These are phyloP conservation scores for Metroxylon sagu DNA, from an alignment of 176 grass and related monocot genomes.

Conservation along the genomic window DNA sequence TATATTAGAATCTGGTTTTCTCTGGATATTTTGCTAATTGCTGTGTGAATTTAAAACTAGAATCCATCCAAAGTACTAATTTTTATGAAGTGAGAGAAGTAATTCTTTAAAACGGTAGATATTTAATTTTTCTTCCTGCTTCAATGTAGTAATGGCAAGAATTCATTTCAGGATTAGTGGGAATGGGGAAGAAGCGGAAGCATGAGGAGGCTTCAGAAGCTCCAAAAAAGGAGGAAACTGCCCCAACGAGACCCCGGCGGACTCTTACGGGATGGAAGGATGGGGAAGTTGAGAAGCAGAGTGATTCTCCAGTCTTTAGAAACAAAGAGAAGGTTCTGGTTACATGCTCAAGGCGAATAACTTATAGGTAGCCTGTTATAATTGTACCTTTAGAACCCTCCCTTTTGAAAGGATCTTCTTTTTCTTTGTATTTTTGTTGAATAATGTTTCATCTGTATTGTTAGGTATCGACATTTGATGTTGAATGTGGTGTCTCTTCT, in stretches of 20 bases:
- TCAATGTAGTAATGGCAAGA: too few relatives aligned
- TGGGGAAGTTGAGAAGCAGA: not conserved
- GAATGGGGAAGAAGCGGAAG: conserved; percentile 84
- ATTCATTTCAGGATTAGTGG: not conserved
- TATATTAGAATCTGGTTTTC: too few relatives aligned
- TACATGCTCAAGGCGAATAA: conserved; percentile 85
- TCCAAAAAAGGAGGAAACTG: conserved; percentile 35
- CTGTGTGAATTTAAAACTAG: too few relatives aligned
- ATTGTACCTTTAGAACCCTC: too few relatives aligned
- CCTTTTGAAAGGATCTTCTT: too few relatives aligned
- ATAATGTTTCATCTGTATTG: not conserved
- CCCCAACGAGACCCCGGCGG: conserved; percentile 36
- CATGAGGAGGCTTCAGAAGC: conserved; percentile 7
- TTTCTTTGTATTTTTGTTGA: not conserved
- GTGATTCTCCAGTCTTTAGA: conserved; percentile 25
- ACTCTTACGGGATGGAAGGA: conserved; percentile 82
- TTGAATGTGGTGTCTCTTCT: conserved; percentile 61
- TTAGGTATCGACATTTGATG: conserved; percentile 86
- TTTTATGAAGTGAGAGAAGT: too few relatives aligned
- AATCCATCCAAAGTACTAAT: too few relatives aligned
- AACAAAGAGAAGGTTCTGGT: conserved; percentile 94
- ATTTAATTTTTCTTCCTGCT: too few relatives aligned
- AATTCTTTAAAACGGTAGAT: too few relatives aligned
- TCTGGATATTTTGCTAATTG: too few relatives aligned
- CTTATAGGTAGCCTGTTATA: conserved; percentile 32